These are phyloP conservation scores for Liquidambar formosana DNA, from an alignment of 164 flowering plant genomes.

Conservation along the genomic window DNA sequence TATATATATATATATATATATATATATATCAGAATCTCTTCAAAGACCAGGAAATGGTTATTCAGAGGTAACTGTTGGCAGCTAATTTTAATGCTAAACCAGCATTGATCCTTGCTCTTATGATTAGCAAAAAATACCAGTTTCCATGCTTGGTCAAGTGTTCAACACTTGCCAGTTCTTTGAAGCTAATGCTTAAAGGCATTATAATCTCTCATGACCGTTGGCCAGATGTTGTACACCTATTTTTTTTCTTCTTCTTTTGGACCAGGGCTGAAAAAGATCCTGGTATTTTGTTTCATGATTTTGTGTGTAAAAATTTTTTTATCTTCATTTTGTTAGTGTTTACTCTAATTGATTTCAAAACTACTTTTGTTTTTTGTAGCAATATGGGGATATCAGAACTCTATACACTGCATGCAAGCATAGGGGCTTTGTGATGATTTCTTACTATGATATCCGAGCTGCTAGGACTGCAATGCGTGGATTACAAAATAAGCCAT, in stretches of 20 bases:
- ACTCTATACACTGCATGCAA: slow-evolving; percentile 59
- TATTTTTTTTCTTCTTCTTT: neutral
- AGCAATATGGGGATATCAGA: slow-evolving; percentile 62
- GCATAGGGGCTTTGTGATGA: slow-evolving; percentile 65
- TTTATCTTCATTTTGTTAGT: neutral
- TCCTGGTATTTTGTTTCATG: neutral
- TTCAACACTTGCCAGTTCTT: too few relatives aligned
- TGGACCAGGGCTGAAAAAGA: neutral
- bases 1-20: too few relatives aligned
- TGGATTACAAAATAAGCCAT: slow-evolving; percentile 84
- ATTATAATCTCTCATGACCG: neutral
- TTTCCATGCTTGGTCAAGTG: too few relatives aligned
- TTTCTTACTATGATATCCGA: slow-evolving; percentile 90
- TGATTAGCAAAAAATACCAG: too few relatives aligned
- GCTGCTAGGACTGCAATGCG: slow-evolving; percentile 98
- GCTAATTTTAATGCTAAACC: too few relatives aligned
- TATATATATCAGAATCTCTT: too few relatives aligned
- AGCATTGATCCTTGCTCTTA: too few relatives aligned
- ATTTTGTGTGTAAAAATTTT: neutral
- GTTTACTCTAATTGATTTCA: neutral
- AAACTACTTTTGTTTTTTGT: slow-evolving; percentile 4
- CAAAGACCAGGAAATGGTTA: too few relatives aligned
- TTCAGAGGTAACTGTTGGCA: too few relatives aligned
- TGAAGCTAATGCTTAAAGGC: neutral
- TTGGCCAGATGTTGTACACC: neutral